A percentile compares a stretch with the other conserved stretches of the same genome.
Conservation (phyloP, 2,329 filamentous ascomycete genomes). For the Lojkania enalia region DNA sequence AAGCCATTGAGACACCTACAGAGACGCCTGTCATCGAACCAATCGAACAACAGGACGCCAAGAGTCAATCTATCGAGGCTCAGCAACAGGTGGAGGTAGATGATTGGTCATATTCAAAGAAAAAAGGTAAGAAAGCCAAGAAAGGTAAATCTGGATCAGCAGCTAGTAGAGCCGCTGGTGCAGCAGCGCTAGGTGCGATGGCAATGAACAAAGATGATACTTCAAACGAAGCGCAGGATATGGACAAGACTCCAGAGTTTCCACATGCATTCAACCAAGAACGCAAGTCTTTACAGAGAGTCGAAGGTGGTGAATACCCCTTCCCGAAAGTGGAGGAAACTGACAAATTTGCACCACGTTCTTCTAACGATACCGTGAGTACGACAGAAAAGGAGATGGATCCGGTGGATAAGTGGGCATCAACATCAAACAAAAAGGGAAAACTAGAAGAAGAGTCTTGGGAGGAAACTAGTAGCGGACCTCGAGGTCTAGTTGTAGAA, state of each 20-base stretch:
- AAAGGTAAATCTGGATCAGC: conserved; percentile 19
- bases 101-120: conserved; percentile 34
- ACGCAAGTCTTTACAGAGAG: conserved; percentile 13
- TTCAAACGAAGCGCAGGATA: not conserved
- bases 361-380: conserved; percentile 25
- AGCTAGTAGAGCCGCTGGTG: conserved; percentile 15
- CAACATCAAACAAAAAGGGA: conserved; percentile 49
- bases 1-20: conserved; percentile 8
- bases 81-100: conserved; percentile 19
- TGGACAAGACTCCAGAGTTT: conserved; percentile 9
- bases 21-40: conserved; percentile 12
- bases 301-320: conserved; percentile 30
- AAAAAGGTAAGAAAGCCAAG: conserved; percentile 48
- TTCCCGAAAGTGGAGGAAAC: conserved; percentile 27
- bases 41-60: conserved; percentile 7
- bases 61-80: conserved; percentile 13
- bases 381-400: conserved; percentile 16
- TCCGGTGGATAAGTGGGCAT: conserved; percentile 30
- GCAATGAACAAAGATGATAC: conserved; percentile 8
- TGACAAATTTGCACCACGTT: conserved; percentile 3
- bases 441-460: conserved; percentile 38
- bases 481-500: conserved; percentile 1
- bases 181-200: conserved; percentile 15
- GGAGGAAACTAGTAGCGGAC: conserved; percentile 21
- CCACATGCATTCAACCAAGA: conserved; percentile 22